phyloP scores from a whole-genome alignment of 257 asterid genomes.

The Striga asiatica region DNA sequence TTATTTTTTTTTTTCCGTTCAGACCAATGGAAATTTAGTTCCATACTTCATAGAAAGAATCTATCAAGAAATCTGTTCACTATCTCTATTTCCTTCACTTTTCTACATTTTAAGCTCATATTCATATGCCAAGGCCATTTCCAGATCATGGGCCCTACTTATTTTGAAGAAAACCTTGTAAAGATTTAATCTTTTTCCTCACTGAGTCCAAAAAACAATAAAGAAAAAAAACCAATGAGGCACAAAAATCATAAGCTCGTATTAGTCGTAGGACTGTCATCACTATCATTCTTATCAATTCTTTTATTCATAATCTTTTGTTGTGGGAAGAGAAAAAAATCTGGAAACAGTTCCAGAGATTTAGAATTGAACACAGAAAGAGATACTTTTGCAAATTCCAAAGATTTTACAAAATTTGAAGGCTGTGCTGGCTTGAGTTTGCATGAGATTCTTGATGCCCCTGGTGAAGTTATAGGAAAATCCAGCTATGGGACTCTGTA shows the following conservation, averaged over 20 bases:
- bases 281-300: conserved; percentile 19
- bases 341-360: conserved; percentile 24
- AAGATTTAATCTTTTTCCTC: conserved; percentile 27
- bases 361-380: conserved; percentile 36
- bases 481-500: conserved; percentile 66
- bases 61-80: not conserved
- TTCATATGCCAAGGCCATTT: conserved; percentile 16
- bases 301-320: conserved; percentile 23
- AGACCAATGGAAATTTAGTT: too few relatives aligned
- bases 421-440: conserved; percentile 52
- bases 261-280: conserved; percentile 26
- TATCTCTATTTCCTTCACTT: not conserved
- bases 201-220: not conserved
- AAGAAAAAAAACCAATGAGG: conserved; percentile 27
- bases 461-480: conserved; percentile 76
- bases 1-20: not conserved
- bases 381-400: conserved; percentile 24
- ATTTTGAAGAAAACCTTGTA: conserved; percentile 16
- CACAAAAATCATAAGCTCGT: conserved; percentile 27
- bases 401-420: conserved; percentile 42
- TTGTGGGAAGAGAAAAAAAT: conserved; percentile 26
- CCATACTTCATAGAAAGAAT: not conserved
- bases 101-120: not conserved
- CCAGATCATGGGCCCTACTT: conserved; percentile 39
- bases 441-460: conserved; percentile 60